Conservation (phyloP, 768 basidiomycete species). For the Phylloporus rhodoxanthus region DNA sequence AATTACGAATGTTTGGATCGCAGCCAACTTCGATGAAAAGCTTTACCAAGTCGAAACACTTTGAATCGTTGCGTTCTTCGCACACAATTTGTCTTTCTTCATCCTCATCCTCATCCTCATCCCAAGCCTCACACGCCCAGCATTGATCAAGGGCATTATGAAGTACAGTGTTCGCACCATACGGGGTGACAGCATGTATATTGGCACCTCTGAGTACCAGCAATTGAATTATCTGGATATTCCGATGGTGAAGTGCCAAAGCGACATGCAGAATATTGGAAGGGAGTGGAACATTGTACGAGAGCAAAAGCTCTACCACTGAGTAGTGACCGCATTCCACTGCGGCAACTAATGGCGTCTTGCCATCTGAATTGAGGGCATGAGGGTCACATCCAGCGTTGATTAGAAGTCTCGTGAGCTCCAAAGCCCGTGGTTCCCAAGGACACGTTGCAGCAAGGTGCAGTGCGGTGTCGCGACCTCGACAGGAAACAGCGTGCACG, state of each 20-base stretch:
- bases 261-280: neutral
- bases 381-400: neutral
- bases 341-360: neutral
- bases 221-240: neutral
- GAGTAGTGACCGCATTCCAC: neutral
- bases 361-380: neutral
- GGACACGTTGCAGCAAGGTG: neutral
- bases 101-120: neutral
- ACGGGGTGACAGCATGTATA: neutral
- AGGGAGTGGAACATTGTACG: neutral
- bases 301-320: neutral
- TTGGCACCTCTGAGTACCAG: neutral
- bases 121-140: too few species aligned
- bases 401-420: neutral
- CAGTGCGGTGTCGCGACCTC: neutral
- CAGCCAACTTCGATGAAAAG: neutral
- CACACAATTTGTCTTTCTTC: neutral
- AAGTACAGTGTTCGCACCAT: neutral
- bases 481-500: neutral
- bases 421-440: slow-evolving; percentile 2
- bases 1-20: neutral
- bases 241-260: neutral
- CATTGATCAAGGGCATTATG: neutral
- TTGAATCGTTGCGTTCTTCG: neutral
- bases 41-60: neutral